Evolutionary conservation across 2,329 filamentous ascomycete genomes (phyloP).

Genomic region (Aspergillus tanneri): DNA sequence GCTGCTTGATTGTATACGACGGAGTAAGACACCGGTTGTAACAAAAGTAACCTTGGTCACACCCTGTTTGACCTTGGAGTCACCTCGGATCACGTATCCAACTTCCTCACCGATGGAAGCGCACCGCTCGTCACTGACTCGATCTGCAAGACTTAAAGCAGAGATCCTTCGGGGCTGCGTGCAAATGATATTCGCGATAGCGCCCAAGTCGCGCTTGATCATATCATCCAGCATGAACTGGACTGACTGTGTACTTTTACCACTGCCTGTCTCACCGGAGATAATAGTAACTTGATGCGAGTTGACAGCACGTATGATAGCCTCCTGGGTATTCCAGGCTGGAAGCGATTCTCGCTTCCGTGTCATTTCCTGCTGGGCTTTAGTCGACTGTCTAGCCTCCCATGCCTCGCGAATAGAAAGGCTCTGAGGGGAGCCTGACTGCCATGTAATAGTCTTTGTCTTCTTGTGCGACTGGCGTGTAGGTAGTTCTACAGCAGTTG

Average conservation of each 20-base stretch:
- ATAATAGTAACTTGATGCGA: slow-evolving; percentile 89
- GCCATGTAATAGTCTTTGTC: slow-evolving; percentile 64
- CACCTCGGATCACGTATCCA: slow-evolving; percentile 87
- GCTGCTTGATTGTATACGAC: slow-evolving; percentile 86
- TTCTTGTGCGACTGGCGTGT: slow-evolving; percentile 38
- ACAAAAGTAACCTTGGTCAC: slow-evolving; percentile 91
- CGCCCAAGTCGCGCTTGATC: slow-evolving; percentile 72
- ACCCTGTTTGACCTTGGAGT: slow-evolving; percentile 69
- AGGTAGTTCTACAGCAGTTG: slow-evolving; percentile 23
- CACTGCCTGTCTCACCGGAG: slow-evolving; percentile 92
- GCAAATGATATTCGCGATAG: slow-evolving; percentile 83
- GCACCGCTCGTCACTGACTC: slow-evolving; percentile 90
- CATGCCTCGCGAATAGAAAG: slow-evolving; percentile 63
- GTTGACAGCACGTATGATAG: slow-evolving; percentile 72
- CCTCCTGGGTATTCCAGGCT: slow-evolving; percentile 79
- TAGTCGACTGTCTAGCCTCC: slow-evolving; percentile 63
- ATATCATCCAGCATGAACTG: slow-evolving; percentile 94
- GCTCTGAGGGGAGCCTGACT: slow-evolving; percentile 56
- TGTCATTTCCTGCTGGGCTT: slow-evolving; percentile 73
- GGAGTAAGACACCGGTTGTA: slow-evolving; percentile 87
- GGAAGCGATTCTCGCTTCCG: slow-evolving; percentile 70
- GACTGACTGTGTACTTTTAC: slow-evolving; percentile 94
- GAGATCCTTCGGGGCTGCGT: slow-evolving; percentile 95
- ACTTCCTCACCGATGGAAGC: slow-evolving; percentile 79
- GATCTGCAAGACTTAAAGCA: slow-evolving; percentile 86